A percentile compares a stretch with the other conserved stretches of the same genome.
These are phyloP conservation scores for Geotrichum ghanense DNA, from an alignment of 805 yeast genomes.

Conservation along the genomic window DNA sequence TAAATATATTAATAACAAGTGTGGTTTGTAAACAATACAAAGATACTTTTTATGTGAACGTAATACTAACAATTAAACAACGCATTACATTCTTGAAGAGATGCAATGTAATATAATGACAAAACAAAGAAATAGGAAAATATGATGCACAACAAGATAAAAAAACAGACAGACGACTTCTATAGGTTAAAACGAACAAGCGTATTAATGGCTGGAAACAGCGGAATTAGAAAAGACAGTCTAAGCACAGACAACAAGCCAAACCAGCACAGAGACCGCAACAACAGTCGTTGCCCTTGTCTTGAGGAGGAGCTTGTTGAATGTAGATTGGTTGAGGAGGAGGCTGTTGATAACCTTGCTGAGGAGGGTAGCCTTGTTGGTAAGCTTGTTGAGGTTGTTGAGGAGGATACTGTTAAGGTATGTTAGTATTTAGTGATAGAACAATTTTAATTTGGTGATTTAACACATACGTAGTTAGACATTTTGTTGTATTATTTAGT, in stretches of 20 bases:
- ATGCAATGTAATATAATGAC: no score
- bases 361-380: slow-evolving; percentile 10
- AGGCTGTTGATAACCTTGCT: slow-evolving; percentile 15
- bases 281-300: slow-evolving; percentile 20
- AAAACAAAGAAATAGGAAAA: background rate
- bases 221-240: slow-evolving; percentile 8
- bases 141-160: background rate
- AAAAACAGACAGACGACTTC: slow-evolving; percentile 17
- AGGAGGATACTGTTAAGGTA: background rate
- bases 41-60: no score
- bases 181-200: no score
- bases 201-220: no score
- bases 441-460: no score
- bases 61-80: no score
- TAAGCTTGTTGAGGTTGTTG: slow-evolving; percentile 15
- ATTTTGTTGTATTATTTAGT: no score
- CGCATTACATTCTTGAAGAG: no score
- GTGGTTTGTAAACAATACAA: no score
- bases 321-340: slow-evolving; percentile 21
- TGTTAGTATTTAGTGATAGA: no score
- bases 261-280: slow-evolving; percentile 27
- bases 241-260: slow-evolving; percentile 25
- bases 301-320: slow-evolving; percentile 17
- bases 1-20: no score
- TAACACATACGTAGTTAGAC: no score